A percentile compares a stretch with the other conserved stretches of the same genome.
These are phyloP conservation scores for Bipolaris zeicola DNA, from an alignment of 2,329 filamentous ascomycete species.

Conservation along the genomic window DNA sequence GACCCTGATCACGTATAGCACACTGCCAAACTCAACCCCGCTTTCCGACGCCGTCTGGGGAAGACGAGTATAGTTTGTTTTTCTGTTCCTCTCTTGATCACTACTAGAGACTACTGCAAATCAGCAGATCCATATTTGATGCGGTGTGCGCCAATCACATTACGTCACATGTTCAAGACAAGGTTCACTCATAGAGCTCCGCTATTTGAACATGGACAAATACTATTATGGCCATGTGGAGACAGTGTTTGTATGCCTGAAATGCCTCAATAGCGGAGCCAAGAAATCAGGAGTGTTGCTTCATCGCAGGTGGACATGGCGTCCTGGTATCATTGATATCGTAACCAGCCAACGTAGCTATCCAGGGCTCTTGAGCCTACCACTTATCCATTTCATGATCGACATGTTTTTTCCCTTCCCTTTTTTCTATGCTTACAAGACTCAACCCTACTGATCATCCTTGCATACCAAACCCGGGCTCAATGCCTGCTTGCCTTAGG, in stretches of 20 bases:
- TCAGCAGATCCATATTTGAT: neutral
- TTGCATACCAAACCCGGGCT: constrained; percentile 80
- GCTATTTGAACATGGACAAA: neutral
- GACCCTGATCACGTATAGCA: neutral
- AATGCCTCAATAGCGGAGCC: neutral
- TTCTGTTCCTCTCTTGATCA: neutral
- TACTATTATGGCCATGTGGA: neutral
- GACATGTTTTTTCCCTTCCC: neutral
- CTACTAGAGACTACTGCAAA: neutral
- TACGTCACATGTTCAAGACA: neutral
- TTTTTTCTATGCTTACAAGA: neutral
- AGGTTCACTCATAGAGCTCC: neutral
- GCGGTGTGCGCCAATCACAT: neutral
- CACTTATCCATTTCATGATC: constrained; percentile 13
- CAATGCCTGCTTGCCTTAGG: constrained; percentile 57
- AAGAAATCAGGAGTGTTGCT: neutral
- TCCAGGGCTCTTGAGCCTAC: constrained; percentile 4
- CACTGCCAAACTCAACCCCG: neutral
- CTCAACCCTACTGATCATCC: neutral
- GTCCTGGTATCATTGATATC: constrained; percentile 22
- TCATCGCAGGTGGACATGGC: constrained; percentile 15
- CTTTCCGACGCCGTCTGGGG: neutral
- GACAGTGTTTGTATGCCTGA: too few relatives aligned
- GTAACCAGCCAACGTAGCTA: constrained; percentile 13
- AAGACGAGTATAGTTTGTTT: neutral